Evolutionary conservation across 73 alveolate genomes (phyloP).

Genomic region (Paramecium caudatum): DNA sequence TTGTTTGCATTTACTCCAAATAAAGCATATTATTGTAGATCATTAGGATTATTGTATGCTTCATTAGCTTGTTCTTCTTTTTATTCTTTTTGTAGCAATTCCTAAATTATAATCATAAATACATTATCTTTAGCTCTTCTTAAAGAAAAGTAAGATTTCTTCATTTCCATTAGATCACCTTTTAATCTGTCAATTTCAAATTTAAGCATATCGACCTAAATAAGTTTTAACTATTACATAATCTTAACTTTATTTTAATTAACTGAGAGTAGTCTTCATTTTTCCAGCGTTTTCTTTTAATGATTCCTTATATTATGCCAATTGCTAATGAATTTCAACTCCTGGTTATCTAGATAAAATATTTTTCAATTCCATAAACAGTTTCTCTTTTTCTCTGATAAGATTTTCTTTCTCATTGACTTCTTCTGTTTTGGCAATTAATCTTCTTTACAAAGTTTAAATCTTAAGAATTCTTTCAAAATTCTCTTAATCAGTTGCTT

Average conservation of each 20-base stretch:
- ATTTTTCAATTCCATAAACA: slow-evolving; percentile 98
- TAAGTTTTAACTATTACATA: slow-evolving; percentile 10
- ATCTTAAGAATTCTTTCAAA: slow-evolving; percentile 91
- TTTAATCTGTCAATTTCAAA: slow-evolving; percentile 91
- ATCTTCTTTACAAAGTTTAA: slow-evolving; percentile 97
- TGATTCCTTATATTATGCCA: slow-evolving; percentile 95
- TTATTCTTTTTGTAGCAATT: neutral
- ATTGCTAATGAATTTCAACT: slow-evolving; percentile 98
- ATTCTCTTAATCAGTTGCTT: slow-evolving; percentile 73
- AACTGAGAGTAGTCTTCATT: slow-evolving; percentile 93
- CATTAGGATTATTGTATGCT: neutral
- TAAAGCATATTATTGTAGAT: slow-evolving; percentile 11
- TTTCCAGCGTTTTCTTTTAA: slow-evolving; percentile 98
- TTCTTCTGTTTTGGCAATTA: slow-evolving; percentile 99
- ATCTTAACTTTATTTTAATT: slow-evolving; percentile 82
- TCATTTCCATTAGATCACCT: slow-evolving; percentile 81
- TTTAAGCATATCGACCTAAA: slow-evolving; percentile 84
- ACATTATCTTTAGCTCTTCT: slow-evolving; percentile 80
- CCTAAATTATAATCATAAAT: neutral
- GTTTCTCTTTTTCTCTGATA: slow-evolving; percentile 99
- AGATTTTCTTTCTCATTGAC: slow-evolving; percentile 95
- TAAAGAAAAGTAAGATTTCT: slow-evolving; percentile 82
- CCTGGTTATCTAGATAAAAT: slow-evolving; percentile 99
- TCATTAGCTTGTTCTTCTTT: neutral
- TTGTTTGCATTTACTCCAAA: slow-evolving; percentile 42